phyloP scores from a whole-genome alignment of 1,139 yeast species.

The Pichia sp. region DNA sequence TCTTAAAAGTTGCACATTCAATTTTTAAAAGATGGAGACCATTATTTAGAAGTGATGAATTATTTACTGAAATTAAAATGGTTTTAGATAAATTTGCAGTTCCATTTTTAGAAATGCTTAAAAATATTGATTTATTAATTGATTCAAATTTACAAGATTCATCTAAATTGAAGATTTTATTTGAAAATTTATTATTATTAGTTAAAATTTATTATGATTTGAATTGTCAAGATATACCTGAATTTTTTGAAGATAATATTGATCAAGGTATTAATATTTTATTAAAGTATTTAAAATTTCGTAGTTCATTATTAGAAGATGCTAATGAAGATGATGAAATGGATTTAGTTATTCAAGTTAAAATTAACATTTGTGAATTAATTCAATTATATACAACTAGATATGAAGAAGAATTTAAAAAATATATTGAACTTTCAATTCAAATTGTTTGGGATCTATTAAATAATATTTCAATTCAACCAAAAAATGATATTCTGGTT shows the following conservation, averaged over 20 bases:
- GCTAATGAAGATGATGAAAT: constrained; percentile 63
- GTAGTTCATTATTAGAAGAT: constrained; percentile 49
- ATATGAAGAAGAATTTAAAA: constrained; percentile 84
- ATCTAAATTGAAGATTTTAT: constrained; percentile 46
- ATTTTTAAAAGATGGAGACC: constrained; percentile 98
- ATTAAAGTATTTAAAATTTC: constrained; percentile 69
- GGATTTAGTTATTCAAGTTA: constrained; percentile 65
- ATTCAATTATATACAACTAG: constrained; percentile 81
- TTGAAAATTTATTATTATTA: constrained; percentile 67
- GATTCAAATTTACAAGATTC: constrained; percentile 40
- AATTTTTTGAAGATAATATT: constrained; percentile 91
- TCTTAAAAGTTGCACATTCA: constrained; percentile 86
- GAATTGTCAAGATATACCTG: constrained; percentile 97
- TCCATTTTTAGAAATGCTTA: constrained; percentile 67
- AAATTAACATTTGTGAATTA: constrained; percentile 79
- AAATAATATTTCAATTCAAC: constrained; percentile 58
- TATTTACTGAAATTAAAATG: constrained; percentile 78
- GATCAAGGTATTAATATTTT: constrained; percentile 69
- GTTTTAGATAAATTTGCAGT: constrained; percentile 80
- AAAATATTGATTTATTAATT: constrained; percentile 61
- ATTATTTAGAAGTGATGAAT: constrained; percentile 80
- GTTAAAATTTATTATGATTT: constrained; percentile 84
- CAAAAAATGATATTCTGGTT: constrained; percentile 77
- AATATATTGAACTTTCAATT: constrained; percentile 69
- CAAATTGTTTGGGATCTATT: constrained; percentile 78